Evolutionary conservation across 2,329 filamentous ascomycete species (phyloP), one percentile per base, ranked within the genome.

Genomic region (Alternaria sp.): DNA sequence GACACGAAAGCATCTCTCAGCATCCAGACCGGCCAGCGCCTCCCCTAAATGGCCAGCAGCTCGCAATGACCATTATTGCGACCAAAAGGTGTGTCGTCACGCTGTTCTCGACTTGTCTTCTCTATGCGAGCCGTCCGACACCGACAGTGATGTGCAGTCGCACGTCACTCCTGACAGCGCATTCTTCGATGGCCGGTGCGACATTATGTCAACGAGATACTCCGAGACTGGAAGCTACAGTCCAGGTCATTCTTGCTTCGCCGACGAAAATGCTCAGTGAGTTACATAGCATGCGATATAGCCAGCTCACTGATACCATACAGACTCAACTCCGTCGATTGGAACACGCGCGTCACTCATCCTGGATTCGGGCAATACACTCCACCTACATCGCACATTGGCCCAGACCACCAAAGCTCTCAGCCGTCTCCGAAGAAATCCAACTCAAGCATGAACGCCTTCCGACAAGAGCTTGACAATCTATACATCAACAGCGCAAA

Each of bases 11-110:
- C 21, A 14, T n/a, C 21, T 36, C 23, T 13, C 44, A 26, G 17
- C 21, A 6, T 17, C 29, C 13, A 33, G 8, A 11, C 23, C 31
- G 14, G 5, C 14, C 21, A n/a, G 10, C 31, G n/a, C 17, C n/a
- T 21, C 23, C 10, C 33, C 34, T 10, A 50, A 21, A 39, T 50
- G 48, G 48, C 48, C 48, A 21, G 48, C 48, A 39, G 48, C 48
- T n/a, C 34, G 48, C 34, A 50, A 50, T 23, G 48, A 50, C n/a
- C 48, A 50, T 23, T 50, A 50, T 7, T 50, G 48, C 11, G 5
- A 26, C 34, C 48, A 50, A 28, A 14, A 36, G 6, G 34, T 50
- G 9, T 50, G 48, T 39, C 34, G 10, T 11, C 48, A 50, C 48
- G 48, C 23, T 6, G 48, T 50, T 33, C 33, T 50, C 2, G 48